Evolutionary conservation across 2,329 filamentous ascomycete genomes (phyloP), one percentile per base, ranked within the genome.

Genomic region (Hypomyces rosellus): DNA sequence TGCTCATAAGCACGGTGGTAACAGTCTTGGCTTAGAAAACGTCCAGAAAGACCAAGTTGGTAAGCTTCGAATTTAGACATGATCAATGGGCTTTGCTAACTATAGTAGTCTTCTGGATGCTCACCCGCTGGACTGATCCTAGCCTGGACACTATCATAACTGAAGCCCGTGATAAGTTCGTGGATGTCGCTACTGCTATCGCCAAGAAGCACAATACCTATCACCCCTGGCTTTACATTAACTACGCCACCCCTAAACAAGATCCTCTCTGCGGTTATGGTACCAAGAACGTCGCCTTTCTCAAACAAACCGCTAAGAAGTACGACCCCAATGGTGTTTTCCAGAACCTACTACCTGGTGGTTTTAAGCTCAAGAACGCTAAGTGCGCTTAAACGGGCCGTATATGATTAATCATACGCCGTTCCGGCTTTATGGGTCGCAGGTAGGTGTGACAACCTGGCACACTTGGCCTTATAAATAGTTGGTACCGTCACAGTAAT

Each of bases 191-290:
- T 1, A 41, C 40, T 2, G n/a, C 47, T 20, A 49, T 50, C 22
- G 48, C 45, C 15, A 46, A 53, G 44, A 40, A 45, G 18, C 41
- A 56, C 36, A 41, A 36, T 25, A 47, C 47, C 3, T 51, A 49
- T 25, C 33, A 13, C 16, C 48, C 50, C 2, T 57, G 53, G 39
- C 39, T 58, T 25, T 74, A 73, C 55, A 63, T 74, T 46, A 74
- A 75, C 57, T 75, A 75, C 50, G 71, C 70, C 5, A 61, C 63
- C 22, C 51, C 57, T 34, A 61, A 57, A 15, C 71, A 75, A 53
- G 59, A 69, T 36, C 66, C 69, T 2, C 57, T 74, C 33, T 50
- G 53, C 33, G 57, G 65, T 4, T 75, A 74, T 49, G 71, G 71
- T 1, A 48, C 56, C 12, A 59, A 62, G 6, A 74, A 69, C 34